Conservation (phyloP, 2,329 filamentous ascomycete genomes). For the Dactylellina sp. region DNA sequence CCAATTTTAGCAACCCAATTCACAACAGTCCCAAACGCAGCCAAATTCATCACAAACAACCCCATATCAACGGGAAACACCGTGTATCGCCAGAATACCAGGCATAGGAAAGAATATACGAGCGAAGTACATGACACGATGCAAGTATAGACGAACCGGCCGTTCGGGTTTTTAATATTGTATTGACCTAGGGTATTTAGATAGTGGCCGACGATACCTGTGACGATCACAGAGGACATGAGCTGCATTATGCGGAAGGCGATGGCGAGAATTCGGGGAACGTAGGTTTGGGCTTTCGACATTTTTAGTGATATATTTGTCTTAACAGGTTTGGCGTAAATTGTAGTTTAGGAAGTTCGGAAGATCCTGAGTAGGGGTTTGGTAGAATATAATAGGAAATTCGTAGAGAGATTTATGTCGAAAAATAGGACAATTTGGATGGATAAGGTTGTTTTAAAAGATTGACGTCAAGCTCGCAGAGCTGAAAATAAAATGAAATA, state of each 20-base stretch:
- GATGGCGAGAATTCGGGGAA: conserved; percentile 42
- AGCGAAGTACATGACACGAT: conserved; percentile 37
- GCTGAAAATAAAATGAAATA: not conserved
- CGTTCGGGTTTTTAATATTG: conserved; percentile 28
- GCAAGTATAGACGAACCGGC: conserved; percentile 45
- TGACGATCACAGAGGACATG: conserved; percentile 42
- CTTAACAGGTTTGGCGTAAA: not conserved
- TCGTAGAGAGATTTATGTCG: not conserved
- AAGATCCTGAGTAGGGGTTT: too few species aligned
- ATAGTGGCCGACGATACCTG: conserved; percentile 53
- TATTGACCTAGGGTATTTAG: conserved; percentile 34
- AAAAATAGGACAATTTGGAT: too few species aligned
- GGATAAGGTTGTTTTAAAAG: too few species aligned
- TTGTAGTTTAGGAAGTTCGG: too few species aligned
- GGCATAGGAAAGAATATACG: conserved; percentile 38
- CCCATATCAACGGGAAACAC: conserved; percentile 46
- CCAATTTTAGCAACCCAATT: conserved; percentile 48
- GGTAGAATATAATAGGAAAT: not conserved
- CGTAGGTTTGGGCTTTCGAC: conserved; percentile 45
- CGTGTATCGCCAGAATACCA: conserved; percentile 51
- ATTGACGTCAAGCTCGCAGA: conserved; percentile 4
- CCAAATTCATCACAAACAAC: conserved; percentile 43
- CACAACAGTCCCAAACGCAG: conserved; percentile 41
- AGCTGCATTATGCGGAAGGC: conserved; percentile 39
- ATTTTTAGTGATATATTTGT: conserved; percentile 14